Evolutionary conservation across 768 basidiomycete genomes (phyloP), one percentile per base, ranked within the genome.

Genomic region (Leccinum obscurum): DNA sequence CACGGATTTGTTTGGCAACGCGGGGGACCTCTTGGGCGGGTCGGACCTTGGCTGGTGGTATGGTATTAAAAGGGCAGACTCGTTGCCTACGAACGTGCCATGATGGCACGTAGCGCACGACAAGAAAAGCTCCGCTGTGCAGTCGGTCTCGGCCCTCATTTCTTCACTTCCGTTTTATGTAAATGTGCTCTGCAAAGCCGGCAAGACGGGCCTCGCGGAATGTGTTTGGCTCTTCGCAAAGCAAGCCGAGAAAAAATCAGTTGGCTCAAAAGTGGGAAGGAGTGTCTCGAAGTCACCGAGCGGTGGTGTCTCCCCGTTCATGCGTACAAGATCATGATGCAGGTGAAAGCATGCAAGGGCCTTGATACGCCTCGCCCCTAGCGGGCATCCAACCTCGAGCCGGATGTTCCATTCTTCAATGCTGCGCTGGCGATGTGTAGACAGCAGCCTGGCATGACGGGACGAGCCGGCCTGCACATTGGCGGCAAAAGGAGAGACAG

Each of bases 241-340:
- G 64, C 74, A 80, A 59, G 87, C 87, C 0, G 86, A 90, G 67
- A 28, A 72, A 69, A 35, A 73, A 73, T 72, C 26, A 90, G 88
- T 62, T 84, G 83, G 80, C 55, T 66, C 1, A 63, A 32, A 37
- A n/a, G 20, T 11, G 67, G 70, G 7, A 61, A 64, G 24, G 62
- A 64, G 9, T 62, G 69, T 14, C 65, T 65, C 17, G 62, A 72
- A 24, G 50, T 62, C 22, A 58, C 54, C 34, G 58, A 75, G 50
- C 84, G 87, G 1, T 94, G 91, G 91, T 77, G 78, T 56, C 72
- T 93, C n/a, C 83, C 86, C 10, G 73, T 86, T 3, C 78, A 85
- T 9, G 85, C 88, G 1, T 93, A 90, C 69, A 92, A 89, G 2
- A 74, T 82, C 53, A 90, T 92, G 85, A 69, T 93, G 58, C 78